Evolutionary conservation across 352 stramenopile species (phyloP), one percentile per base, ranked within the genome.

Genomic region (Pythium brassicae): DNA sequence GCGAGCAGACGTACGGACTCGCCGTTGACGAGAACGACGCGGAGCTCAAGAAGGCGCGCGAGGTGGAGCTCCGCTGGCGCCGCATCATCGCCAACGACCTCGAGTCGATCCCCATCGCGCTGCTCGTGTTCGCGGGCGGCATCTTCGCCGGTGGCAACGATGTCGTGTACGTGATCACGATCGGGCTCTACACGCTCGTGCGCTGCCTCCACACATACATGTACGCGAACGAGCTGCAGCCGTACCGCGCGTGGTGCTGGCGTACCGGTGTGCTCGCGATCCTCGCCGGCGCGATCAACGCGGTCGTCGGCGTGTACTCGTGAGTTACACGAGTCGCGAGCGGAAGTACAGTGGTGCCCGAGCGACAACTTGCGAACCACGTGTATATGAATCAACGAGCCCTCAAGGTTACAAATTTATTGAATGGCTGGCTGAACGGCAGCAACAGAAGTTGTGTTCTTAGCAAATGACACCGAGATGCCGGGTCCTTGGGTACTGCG

Each of bases 391-490:
- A 35, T 35, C 29, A 35, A 10, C 29, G n/a, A n/a, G n/a, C n/a
- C n/a, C n/a, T n/a, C n/a, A n/a, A n/a, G n/a, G n/a, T n/a, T n/a
- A n/a, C n/a, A n/a, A n/a, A n/a, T n/a, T n/a, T 35, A 35, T 10
- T 35, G 29, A 26, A 22, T 19, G 20, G 23, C 6, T 26, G n/a
- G n/a, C n/a, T n/a, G n/a, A n/a, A n/a, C n/a, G n/a, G n/a, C n/a
- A n/a, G n/a, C n/a, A n/a, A n/a, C n/a, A n/a, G n/a, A n/a, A n/a
- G n/a, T n/a, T n/a, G n/a, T n/a, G 6, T 15, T 20, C 20, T 83
- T 73, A 96, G 72, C 83, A 94, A 59, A 95, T 80, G 57, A 91
- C 74, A 56, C 91, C 91, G n/a, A 97, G 66, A 56, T 96, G 92
- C 44, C 79, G 90, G 15, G 84, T 86, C 34, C 69, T 68, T 20